These are phyloP conservation scores for Aspergillus ellipticus DNA, from an alignment of 495 filamentous ascomycete species.

Conservation along the genomic window DNA sequence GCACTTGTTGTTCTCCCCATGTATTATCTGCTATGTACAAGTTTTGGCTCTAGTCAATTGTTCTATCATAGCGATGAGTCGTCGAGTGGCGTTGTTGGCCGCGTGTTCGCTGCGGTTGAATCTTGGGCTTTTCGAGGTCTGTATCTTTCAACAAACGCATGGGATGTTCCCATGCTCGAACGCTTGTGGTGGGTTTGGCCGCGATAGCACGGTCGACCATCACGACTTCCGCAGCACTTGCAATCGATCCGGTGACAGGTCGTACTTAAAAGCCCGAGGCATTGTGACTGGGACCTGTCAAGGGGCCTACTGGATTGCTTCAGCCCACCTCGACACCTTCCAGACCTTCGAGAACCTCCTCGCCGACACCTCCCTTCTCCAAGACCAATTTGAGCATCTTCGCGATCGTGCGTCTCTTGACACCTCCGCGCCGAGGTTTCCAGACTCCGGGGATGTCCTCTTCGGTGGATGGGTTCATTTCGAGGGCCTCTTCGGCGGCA, in stretches of 20 bases:
- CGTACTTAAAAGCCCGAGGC: not conserved
- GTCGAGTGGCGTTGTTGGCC: not conserved
- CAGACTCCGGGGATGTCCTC: conserved; percentile 67
- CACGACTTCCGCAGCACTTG: not conserved
- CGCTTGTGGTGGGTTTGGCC: not conserved
- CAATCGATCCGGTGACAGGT: not conserved
- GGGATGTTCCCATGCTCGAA: not conserved
- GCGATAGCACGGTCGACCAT: not conserved
- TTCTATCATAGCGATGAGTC: conserved; percentile 1
- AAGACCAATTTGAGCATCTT: conserved; percentile 65
- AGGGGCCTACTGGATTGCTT: conserved; percentile 5
- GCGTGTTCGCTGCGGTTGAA: not conserved
- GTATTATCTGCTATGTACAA: conserved; percentile 12
- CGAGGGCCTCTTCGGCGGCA: conserved; percentile 22
- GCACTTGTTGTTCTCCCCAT: conserved; percentile 2
- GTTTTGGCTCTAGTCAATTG: conserved; percentile 4
- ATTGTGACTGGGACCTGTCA: not conserved
- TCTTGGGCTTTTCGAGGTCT: not conserved
- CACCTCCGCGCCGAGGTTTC: conserved; percentile 71
- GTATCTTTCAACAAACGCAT: not conserved
- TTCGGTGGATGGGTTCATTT: conserved; percentile 32
- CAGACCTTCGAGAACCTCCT: conserved; percentile 78
- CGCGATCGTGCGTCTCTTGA: conserved; percentile 63
- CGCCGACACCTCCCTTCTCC: conserved; percentile 69
- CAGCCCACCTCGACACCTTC: conserved; percentile 51